phyloP scores from a whole-genome alignment of 192 early-diverging fungal genomes.

The Coemansia sp. region DNA sequence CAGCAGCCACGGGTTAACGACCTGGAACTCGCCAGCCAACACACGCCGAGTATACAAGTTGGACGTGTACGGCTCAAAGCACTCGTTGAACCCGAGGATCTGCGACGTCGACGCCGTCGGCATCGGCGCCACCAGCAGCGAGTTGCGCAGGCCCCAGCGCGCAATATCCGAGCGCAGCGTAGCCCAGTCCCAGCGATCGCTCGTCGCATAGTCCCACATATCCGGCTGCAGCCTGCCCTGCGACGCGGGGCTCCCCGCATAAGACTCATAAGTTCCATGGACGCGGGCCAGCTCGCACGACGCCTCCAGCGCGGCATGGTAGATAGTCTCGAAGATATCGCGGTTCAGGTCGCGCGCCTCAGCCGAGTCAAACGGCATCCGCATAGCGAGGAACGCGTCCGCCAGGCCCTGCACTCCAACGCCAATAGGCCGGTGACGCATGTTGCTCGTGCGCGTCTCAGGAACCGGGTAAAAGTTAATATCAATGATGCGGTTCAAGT shows the following conservation, averaged over 20 bases:
- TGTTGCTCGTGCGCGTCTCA: constrained; percentile 85
- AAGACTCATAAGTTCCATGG: constrained; percentile 83
- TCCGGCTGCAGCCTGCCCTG: constrained; percentile 92
- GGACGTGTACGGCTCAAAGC: constrained; percentile 88
- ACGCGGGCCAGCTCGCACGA: constrained; percentile 85
- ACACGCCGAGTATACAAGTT: constrained; percentile 98
- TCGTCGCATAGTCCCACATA: constrained; percentile 82
- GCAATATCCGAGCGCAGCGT: constrained; percentile 74
- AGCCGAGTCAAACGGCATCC: constrained; percentile 88
- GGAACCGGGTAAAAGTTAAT: constrained; percentile 94
- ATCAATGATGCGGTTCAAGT: constrained; percentile 98
- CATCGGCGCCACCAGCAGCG: constrained; percentile 94
- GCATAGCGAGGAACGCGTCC: constrained; percentile 94
- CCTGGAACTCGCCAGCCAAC: constrained; percentile 96
- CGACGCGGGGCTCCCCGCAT: constrained; percentile 83
- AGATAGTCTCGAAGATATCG: constrained; percentile 95
- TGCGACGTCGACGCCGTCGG: constrained; percentile 96
- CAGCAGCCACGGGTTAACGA: constrained; percentile 95
- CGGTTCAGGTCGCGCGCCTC: constrained; percentile 81
- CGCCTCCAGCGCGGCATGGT: constrained; percentile 89
- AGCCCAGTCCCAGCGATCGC: constrained; percentile 91
- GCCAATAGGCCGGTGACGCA: constrained; percentile 95
- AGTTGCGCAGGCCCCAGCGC: constrained; percentile 87
- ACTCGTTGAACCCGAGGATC: constrained; percentile 98
- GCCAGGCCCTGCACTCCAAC: constrained; percentile 98